Evolutionary conservation across 306 rosid species (phyloP), one percentile per base, ranked within the genome.

Genomic region (Citrullus amarus): DNA sequence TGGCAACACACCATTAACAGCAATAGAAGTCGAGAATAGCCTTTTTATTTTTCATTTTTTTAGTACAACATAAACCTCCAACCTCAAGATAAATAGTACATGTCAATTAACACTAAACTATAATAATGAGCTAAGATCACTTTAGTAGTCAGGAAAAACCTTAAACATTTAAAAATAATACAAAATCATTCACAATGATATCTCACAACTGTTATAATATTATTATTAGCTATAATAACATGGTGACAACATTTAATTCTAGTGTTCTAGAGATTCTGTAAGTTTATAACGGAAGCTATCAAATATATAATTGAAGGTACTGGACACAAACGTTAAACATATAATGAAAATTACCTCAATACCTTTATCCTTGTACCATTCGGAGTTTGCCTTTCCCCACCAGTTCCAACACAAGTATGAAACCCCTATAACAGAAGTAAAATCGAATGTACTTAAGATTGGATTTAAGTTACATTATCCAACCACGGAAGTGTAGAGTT

Each of bases 371-470:
- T 87, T 80, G 81, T 95, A 95, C 98, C 97, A 95, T 46, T 89
- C 97, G 97, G 93, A 50, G 98, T 88, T 70, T 92, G 98, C 80
- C 97, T 91, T 81, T 95, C 97, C 50, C 98, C 98, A 76, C 97
- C 98, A 18, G 96, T 84, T 85, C 97, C 98, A 88, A 95, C 97
- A 84, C 97, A 95, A 60, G 98, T 92, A 80, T 95, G 96, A 80
- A 95, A 92, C n/a, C 98, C 98, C 98, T 92, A 78, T 53, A 13
- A 53, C 46, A 80, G 73, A 20, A 67, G 43, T 58, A 56, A 76
- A 17, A 71, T 44, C 34, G 60, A 25, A 69, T 20, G 9, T 50
- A 2, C 9, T 63, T 28, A n/a, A 22, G 54, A 58, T 41, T 76
- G n/a, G 6, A 53, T 28, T 51, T 2, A 15, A 53, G 11, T 57